phyloP scores from a whole-genome alignment of 495 filamentous ascomycete species.

The Trichoderma gamsii region DNA sequence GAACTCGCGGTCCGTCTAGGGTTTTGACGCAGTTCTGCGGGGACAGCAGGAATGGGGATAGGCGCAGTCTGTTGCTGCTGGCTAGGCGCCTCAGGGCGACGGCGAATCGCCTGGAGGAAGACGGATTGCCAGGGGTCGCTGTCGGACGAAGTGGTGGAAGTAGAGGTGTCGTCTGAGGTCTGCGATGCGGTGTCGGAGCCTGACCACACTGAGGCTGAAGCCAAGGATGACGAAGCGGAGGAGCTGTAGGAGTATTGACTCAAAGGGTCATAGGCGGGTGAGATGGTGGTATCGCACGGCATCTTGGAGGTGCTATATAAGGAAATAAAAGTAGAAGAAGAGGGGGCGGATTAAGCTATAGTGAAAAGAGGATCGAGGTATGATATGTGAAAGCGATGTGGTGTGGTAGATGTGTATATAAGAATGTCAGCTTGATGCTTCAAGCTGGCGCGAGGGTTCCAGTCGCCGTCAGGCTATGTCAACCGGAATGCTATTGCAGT shows the following conservation, averaged over 20 bases:
- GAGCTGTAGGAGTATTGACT: constrained; percentile 53
- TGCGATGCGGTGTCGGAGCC: constrained; percentile 54
- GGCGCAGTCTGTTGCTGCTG: constrained; percentile 30
- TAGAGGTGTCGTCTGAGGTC: constrained; percentile 45
- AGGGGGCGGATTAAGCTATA: too few species aligned
- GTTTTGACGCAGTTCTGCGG: constrained; percentile 68
- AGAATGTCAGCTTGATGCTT: background rate
- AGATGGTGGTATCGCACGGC: constrained; percentile 42
- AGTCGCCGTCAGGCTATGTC: constrained; percentile 32
- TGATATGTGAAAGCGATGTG: background rate
- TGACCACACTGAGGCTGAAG: constrained; percentile 74
- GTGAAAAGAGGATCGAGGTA: too few species aligned
- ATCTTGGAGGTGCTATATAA: constrained; percentile 36
- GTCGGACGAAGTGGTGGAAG: constrained; percentile 44
- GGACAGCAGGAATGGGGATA: constrained; percentile 42
- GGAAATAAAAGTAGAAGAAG: background rate
- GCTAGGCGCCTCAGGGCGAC: constrained; percentile 20
- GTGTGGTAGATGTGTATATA: background rate
- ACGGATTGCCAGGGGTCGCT: constrained; percentile 39
- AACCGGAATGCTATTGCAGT: constrained; percentile 32
- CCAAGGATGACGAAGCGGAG: constrained; percentile 64
- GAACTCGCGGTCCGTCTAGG: constrained; percentile 62
- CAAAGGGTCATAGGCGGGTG: constrained; percentile 37
- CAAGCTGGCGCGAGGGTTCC: constrained; percentile 12
- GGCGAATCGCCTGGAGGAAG: constrained; percentile 16